A percentile compares a stretch with the other conserved stretches of the same genome.
Conservation (phyloP, 768 basidiomycete genomes). For the Paxillus ammoniavirescens region DNA sequence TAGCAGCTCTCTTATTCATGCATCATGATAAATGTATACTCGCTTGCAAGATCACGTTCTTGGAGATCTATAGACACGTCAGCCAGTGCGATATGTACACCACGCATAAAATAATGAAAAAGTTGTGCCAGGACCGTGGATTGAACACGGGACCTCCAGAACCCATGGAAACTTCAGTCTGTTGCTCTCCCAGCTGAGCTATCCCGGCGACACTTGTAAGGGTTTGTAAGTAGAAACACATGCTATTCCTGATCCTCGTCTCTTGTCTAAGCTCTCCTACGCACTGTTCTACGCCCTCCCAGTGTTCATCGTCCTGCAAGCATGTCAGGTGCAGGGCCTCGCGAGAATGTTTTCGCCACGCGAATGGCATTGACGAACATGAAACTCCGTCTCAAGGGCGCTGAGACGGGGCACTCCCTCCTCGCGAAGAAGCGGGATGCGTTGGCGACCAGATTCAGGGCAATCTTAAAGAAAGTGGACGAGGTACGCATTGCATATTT, state of each 20-base stretch:
- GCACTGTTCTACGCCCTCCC: background rate
- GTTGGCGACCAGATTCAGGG: slow-evolving; percentile 88
- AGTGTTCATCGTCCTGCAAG: slow-evolving; percentile 13
- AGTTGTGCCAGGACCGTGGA: slow-evolving; percentile 69
- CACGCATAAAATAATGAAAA: slow-evolving; percentile 3
- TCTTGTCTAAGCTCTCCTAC: background rate
- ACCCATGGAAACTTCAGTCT: slow-evolving; percentile 56
- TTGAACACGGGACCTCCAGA: slow-evolving; percentile 81
- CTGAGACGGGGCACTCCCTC: slow-evolving; percentile 92
- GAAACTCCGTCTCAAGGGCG: slow-evolving; percentile 84
- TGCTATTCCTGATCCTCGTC: background rate
- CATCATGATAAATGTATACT: background rate
- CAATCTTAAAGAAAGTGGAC: slow-evolving; percentile 95
- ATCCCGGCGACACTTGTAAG: slow-evolving; percentile 41
- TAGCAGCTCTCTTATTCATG: background rate
- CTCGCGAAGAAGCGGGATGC: slow-evolving; percentile 99
- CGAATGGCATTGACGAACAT: slow-evolving; percentile 97
- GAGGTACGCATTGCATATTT: slow-evolving; percentile 60
- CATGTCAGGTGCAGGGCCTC: slow-evolving; percentile 88
- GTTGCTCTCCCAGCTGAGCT: slow-evolving; percentile 78
- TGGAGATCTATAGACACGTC: too few relatives aligned
- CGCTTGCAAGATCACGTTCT: background rate
- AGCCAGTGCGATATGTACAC: too few relatives aligned
- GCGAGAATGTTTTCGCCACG: slow-evolving; percentile 95
- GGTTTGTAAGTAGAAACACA: background rate